phyloP scores from a whole-genome alignment of 2,329 filamentous ascomycete genomes.

The Penicillium sp. region DNA sequence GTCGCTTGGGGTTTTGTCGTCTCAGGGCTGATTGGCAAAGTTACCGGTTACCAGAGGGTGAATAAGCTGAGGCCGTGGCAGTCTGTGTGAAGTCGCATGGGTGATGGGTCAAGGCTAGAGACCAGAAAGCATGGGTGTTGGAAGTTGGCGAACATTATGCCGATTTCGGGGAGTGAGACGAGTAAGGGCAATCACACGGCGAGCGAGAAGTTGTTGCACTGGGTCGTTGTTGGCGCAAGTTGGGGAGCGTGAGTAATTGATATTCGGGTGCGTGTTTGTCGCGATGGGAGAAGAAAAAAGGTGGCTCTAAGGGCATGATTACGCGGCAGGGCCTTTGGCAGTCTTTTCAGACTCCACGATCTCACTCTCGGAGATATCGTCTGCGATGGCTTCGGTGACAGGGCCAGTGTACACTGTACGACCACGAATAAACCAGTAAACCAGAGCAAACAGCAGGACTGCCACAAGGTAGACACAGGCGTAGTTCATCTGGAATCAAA shows the following conservation, averaged over 20 bases:
- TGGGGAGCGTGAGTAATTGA: neutral
- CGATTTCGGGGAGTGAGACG: neutral
- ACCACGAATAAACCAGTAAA: slow-evolving; percentile 54
- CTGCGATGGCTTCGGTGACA: slow-evolving; percentile 36
- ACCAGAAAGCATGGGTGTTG: neutral
- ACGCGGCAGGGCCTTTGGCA: slow-evolving; percentile 10
- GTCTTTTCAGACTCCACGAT: slow-evolving; percentile 12
- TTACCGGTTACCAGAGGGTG: neutral
- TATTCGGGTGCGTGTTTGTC: neutral
- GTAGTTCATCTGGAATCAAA: slow-evolving; percentile 56
- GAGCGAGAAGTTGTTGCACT: slow-evolving; percentile 1
- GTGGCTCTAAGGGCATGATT: neutral
- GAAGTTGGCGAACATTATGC: neutral
- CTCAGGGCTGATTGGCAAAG: neutral
- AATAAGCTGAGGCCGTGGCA: neutral
- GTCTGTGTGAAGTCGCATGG: neutral
- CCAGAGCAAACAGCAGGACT: slow-evolving; percentile 49
- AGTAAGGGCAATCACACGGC: neutral
- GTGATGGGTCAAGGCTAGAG: neutral
- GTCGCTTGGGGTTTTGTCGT: neutral
- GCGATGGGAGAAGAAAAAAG: neutral
- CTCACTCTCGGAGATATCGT: slow-evolving; percentile 18
- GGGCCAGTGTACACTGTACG: slow-evolving; percentile 56
- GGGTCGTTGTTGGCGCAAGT: neutral
- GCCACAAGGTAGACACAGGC: slow-evolving; percentile 55